Percentiles rank a stretch among this genome's conserved stretches.
Conservation (phyloP, 2,329 filamentous ascomycete genomes). For the Karstenula rhodostoma region DNA sequence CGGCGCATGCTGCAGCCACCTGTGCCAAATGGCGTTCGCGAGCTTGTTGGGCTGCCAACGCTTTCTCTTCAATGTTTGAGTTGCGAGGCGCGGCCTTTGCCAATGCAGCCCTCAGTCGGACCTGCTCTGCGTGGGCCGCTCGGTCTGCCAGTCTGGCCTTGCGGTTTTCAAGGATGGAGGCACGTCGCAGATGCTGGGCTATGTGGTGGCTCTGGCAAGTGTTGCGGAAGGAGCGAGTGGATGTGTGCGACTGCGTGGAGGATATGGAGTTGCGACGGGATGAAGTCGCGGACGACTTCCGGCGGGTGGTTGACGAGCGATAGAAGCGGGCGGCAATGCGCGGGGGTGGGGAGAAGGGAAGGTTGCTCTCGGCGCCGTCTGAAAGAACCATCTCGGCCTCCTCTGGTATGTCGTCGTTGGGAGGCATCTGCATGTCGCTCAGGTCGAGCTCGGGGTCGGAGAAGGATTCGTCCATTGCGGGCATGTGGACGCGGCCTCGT, state of each 20-base stretch:
- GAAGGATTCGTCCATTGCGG: conserved; percentile 36
- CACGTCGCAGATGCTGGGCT: conserved; percentile 79
- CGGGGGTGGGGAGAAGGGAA: conserved; percentile 71
- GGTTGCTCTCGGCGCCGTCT: conserved; percentile 48
- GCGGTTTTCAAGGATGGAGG: conserved; percentile 81
- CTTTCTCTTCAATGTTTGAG: conserved; percentile 76
- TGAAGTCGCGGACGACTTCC: conserved; percentile 78
- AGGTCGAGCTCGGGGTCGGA: conserved; percentile 46
- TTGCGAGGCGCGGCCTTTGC: conserved; percentile 74
- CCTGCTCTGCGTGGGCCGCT: conserved; percentile 83
- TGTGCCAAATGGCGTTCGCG: conserved; percentile 83
- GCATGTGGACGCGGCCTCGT: background rate
- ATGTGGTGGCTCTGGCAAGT: conserved; percentile 77
- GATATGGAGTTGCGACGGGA: conserved; percentile 83
- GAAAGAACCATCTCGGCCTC: conserved; percentile 52
- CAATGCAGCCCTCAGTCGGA: conserved; percentile 76
- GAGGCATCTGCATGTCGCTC: conserved; percentile 35
- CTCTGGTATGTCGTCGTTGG: conserved; percentile 52
- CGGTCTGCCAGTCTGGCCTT: conserved; percentile 81
- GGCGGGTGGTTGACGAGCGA: conserved; percentile 68
- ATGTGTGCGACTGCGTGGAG: conserved; percentile 75
- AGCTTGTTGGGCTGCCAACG: conserved; percentile 78
- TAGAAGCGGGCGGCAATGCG: conserved; percentile 83
- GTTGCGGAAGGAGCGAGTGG: conserved; percentile 63
- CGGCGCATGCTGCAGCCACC: conserved; percentile 81